phyloP scores from a whole-genome alignment of 352 stramenopile species.

The Phytophthora pistaciae region DNA sequence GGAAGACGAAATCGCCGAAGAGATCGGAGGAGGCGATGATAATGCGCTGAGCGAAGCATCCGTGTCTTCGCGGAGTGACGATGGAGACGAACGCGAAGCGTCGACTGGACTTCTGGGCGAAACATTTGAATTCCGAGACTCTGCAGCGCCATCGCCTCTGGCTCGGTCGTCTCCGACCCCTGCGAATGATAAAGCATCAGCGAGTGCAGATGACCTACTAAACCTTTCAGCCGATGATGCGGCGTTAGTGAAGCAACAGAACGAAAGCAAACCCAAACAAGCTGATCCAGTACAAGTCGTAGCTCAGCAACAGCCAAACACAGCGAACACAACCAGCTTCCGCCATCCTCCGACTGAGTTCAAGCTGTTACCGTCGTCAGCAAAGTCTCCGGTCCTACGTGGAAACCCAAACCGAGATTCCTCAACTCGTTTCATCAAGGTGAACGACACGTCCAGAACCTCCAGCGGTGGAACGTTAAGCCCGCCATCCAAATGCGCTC shows the following conservation, averaged over 20 bases:
- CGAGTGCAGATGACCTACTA: slow-evolving; percentile 39
- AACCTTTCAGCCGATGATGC: slow-evolving; percentile 44
- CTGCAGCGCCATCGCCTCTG: neutral
- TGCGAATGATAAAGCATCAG: neutral
- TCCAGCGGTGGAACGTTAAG: slow-evolving; percentile 15
- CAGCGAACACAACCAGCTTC: slow-evolving; percentile 24
- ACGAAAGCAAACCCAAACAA: slow-evolving; percentile 3
- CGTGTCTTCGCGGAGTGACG: slow-evolving; percentile 17
- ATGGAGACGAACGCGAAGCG: slow-evolving; percentile 29
- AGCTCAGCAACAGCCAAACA: slow-evolving; percentile 10
- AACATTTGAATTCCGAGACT: slow-evolving; percentile 32
- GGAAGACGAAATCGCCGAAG: slow-evolving; percentile 49
- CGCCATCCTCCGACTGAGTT: slow-evolving; percentile 42
- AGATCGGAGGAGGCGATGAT: slow-evolving; percentile 28
- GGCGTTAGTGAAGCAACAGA: slow-evolving; percentile 9
- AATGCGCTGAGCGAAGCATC: slow-evolving; percentile 24
- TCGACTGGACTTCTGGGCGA: slow-evolving; percentile 24
- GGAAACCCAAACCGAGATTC: slow-evolving; percentile 16
- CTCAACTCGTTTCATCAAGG: slow-evolving; percentile 21
- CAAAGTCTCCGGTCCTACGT: slow-evolving; percentile 32
- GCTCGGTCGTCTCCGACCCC: neutral
- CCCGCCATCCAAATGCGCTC: slow-evolving; percentile 4
- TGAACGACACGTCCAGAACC: slow-evolving; percentile 13
- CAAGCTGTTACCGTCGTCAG: slow-evolving; percentile 40
- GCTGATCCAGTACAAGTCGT: slow-evolving; percentile 2